Conservation (phyloP, 2,329 filamentous ascomycete genomes). For the Thielaviopsis musarum region DNA sequence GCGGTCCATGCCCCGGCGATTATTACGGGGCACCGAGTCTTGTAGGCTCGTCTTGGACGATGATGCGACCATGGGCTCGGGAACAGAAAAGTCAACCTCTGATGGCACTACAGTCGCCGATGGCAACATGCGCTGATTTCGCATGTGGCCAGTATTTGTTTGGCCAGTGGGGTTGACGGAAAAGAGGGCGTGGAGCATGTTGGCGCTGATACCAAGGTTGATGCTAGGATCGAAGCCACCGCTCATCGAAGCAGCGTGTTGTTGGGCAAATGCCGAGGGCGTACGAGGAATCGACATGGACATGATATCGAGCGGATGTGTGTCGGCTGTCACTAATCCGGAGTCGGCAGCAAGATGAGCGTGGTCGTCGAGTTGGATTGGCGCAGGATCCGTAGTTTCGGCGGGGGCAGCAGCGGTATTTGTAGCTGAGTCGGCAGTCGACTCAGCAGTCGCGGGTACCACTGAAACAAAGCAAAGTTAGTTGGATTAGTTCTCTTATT, state of each 20-base stretch:
- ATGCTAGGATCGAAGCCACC: background rate
- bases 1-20: background rate
- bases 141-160: background rate
- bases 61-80: background rate
- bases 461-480: background rate
- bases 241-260: slow-evolving; percentile 3
- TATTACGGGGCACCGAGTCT: background rate
- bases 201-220: background rate
- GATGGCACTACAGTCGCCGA: slow-evolving; percentile 9
- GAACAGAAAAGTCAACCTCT: slow-evolving; percentile 3
- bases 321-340: background rate
- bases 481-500: background rate
- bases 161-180: background rate
- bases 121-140: slow-evolving; percentile 1
- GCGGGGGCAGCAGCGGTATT: background rate
- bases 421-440: background rate
- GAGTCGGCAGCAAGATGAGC: background rate
- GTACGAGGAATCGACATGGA: slow-evolving; percentile 9
- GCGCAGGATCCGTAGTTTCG: background rate
- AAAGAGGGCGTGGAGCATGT: slow-evolving; percentile 5
- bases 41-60: background rate
- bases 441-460: background rate
- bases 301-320: slow-evolving; percentile 2
- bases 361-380: background rate
- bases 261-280: slow-evolving; percentile 9